These are phyloP conservation scores for Arachnopeziza araneosa DNA, from an alignment of 2,329 filamentous ascomycete genomes.

Conservation along the genomic window DNA sequence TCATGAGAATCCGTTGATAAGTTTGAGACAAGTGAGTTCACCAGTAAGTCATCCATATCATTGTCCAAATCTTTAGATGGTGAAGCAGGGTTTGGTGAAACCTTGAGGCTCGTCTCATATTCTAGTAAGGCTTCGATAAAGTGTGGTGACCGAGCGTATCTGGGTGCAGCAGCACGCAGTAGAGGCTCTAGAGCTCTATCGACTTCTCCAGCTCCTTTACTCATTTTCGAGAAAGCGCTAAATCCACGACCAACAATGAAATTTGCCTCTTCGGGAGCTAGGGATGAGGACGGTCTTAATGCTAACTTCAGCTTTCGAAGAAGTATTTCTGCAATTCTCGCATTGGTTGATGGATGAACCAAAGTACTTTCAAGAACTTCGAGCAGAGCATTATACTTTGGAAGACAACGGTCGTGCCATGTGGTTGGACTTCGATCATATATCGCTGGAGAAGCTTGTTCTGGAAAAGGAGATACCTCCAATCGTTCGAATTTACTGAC, in stretches of 20 bases:
- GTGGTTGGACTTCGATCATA: constrained; percentile 57
- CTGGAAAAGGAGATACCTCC: constrained; percentile 59
- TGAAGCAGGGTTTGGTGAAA: constrained; percentile 13
- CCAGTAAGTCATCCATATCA: constrained; percentile 54
- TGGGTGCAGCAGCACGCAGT: constrained; percentile 59
- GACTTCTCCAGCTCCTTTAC: constrained; percentile 49
- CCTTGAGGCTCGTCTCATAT: constrained; percentile 41
- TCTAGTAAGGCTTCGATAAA: constrained; percentile 59
- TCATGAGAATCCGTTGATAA: constrained; percentile 70
- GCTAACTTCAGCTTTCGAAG: constrained; percentile 62
- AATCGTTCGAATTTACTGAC: constrained; percentile 62
- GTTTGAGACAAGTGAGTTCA: constrained; percentile 63
- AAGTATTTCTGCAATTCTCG: constrained; percentile 59
- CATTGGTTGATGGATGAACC: constrained; percentile 61
- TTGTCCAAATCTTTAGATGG: constrained; percentile 19
- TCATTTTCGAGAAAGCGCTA: constrained; percentile 64
- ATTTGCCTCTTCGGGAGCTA: constrained; percentile 57
- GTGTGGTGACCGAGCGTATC: constrained; percentile 59
- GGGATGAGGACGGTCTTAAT: constrained; percentile 52
- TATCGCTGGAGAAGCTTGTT: constrained; percentile 44
- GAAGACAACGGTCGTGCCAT: constrained; percentile 58
- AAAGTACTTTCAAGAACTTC: constrained; percentile 55
- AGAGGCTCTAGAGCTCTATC: constrained; percentile 59
- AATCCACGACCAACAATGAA: constrained; percentile 75
- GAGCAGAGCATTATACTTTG: constrained; percentile 63